A percentile compares a stretch with the other conserved stretches of the same genome.
Conservation (phyloP, 495 filamentous ascomycete genomes). For the Aspergillus saccharolyticus region DNA sequence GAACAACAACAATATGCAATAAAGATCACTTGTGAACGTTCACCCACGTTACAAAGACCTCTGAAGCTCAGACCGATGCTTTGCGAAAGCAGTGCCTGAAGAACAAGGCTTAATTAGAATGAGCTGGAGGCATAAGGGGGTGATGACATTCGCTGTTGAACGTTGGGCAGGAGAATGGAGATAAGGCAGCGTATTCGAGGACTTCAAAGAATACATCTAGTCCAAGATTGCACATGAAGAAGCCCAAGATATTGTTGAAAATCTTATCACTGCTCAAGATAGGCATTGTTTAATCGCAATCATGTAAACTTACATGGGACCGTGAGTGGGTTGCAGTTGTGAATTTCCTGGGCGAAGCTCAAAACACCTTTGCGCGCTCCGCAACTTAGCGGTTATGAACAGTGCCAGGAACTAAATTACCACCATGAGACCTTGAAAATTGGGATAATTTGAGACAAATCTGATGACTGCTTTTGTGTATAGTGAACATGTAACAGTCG, state of each 20-base stretch:
- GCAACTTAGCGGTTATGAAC: not conserved
- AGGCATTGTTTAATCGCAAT: not conserved
- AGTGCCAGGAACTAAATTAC: not conserved
- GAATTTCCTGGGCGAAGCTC: not conserved
- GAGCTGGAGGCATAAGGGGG: not conserved
- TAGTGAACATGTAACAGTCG: not conserved
- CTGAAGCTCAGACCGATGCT: not conserved
- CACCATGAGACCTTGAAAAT: not conserved
- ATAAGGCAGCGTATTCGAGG: not conserved
- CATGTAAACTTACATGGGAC: not conserved
- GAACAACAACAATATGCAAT: not conserved
- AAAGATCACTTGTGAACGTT: not conserved
- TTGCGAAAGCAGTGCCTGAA: not conserved
- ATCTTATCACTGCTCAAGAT: not conserved
- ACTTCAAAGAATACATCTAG: not conserved
- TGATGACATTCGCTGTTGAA: not conserved
- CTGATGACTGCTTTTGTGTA: not conserved
- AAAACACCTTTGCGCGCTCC: not conserved
- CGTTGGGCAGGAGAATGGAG: not conserved
- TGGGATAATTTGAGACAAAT: not conserved
- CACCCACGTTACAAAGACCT: not conserved
- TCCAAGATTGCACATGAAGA: not conserved
- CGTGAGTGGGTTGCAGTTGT: not conserved
- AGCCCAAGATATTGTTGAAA: not conserved
- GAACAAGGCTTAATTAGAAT: not conserved